Percentiles rank a stretch among this genome's conserved stretches.
These are phyloP conservation scores for Penicillium cataractarum DNA, from an alignment of 495 filamentous ascomycete genomes.

Conservation along the genomic window DNA sequence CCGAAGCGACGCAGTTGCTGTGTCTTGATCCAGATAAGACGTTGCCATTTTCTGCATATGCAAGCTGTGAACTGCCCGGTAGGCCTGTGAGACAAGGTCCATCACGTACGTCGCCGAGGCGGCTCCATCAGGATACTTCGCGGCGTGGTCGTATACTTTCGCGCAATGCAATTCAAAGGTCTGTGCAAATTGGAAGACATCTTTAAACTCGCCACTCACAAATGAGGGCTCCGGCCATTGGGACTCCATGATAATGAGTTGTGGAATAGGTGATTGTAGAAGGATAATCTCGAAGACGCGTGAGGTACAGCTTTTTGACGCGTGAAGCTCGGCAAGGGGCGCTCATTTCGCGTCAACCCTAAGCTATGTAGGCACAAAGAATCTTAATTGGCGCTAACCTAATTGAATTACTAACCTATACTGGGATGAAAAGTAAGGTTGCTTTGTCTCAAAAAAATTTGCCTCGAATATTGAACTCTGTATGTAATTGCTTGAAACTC, in stretches of 20 bases:
- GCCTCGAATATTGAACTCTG: no score
- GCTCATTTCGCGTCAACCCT: constrained; percentile 5
- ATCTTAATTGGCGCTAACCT: background rate
- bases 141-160: constrained; percentile 17
- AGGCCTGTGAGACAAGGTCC: constrained; percentile 20
- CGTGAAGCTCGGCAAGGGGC: constrained; percentile 12
- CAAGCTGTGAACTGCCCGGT: constrained; percentile 19
- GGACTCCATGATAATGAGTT: constrained; percentile 11
- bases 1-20: constrained; percentile 10
- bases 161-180: constrained; percentile 22
- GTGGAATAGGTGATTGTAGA: background rate
- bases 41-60: constrained; percentile 16
- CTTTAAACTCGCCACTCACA: constrained; percentile 8
- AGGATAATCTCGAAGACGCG: background rate
- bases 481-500: no score
- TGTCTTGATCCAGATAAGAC: constrained; percentile 9
- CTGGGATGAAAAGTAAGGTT: background rate
- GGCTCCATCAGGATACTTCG: constrained; percentile 3
- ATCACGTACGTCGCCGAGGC: constrained; percentile 20
- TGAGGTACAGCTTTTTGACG: constrained; percentile 8
- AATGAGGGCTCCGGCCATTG: constrained; percentile 16
- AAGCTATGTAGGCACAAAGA: constrained; percentile 7
- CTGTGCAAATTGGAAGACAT: constrained; percentile 18
- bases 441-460: background rate
- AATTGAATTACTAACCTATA: background rate